Evolutionary conservation across 129 eudicot genomes (phyloP), one percentile per base, ranked within the genome.

Genomic region (Cynara cardunculus): DNA sequence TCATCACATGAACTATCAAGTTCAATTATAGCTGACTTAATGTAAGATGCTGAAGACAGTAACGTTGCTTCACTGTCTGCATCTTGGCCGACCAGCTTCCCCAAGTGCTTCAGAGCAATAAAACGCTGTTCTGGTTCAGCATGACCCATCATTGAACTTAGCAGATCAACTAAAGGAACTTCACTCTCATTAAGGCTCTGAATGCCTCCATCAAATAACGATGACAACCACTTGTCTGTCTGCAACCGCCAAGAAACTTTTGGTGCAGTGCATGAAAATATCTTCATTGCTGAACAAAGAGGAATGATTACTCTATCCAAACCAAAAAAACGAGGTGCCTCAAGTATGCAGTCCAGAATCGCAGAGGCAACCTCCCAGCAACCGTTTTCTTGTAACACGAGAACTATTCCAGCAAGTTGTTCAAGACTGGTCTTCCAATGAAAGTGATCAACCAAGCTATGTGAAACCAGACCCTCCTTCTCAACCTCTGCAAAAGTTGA

Each of bases 111-210:
- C 19, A 94, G 84, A 13, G 96, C 96, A 67, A 89, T 82, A 80
- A 81, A 92, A n/a, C 96, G 92, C 35, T 90, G 99, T 78, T 94
- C 99, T 72, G 99, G 99, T 81, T 94, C 99, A 9, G 87, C 83
- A 87, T 92, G 97, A 67, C 88, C 82, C 83, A 94, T 87, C 89
- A 94, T 81, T 73, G 88, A 69, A 71, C 73, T 72, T 82, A 94
- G 66, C 32, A 94, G 85, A 83, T 88, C 92, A 71, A 87, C 59
- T 25, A 94, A 26, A 77, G 91, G 86, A 69, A 25, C 59, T 84
- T 89, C 94, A 88, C 79, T 81, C 31, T 82, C 87, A 18, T 81
- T 81, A 75, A 77, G 78, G 62, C 77, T 28, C 67, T 87, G 82
- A 62, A 84, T 82, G 39, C 89, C 89, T 78, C 89, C 84, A 19